These are phyloP conservation scores for Sclerotinia trifoliorum DNA, from an alignment of 2,329 filamentous ascomycete species.

Conservation along the genomic window DNA sequence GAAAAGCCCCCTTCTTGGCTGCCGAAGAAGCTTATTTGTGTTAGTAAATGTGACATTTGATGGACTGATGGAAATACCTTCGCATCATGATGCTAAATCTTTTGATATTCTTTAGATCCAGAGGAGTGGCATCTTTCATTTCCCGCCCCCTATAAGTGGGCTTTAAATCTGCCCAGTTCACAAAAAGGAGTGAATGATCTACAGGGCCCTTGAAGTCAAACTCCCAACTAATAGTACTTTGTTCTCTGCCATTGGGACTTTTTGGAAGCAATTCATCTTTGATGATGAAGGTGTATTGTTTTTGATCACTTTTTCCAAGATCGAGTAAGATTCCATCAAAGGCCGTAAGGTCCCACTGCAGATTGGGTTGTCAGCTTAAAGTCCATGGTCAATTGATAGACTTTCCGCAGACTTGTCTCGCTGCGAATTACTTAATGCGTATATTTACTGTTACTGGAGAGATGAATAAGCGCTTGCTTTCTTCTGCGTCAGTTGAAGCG, in stretches of 20 bases:
- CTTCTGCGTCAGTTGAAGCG: not conserved
- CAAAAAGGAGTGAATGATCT: constrained; percentile 46
- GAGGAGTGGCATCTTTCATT: constrained; percentile 55
- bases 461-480: not conserved
- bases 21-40: constrained; percentile 66
- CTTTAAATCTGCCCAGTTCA: constrained; percentile 65
- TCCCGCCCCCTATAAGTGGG: constrained; percentile 72
- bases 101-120: constrained; percentile 61
- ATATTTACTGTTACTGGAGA: not conserved
- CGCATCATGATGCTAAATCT: constrained; percentile 76
- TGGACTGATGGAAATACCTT: constrained; percentile 54
- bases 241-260: constrained; percentile 64
- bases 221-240: constrained; percentile 72
- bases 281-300: constrained; percentile 70
- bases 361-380: not conserved
- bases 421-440: not conserved
- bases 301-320: constrained; percentile 56
- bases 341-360: constrained; percentile 60
- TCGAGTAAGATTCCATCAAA: constrained; percentile 61
- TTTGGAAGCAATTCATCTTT: constrained; percentile 65
- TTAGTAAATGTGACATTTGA: constrained; percentile 23
- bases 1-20: constrained; percentile 68
- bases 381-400: not conserved
- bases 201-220: constrained; percentile 57
- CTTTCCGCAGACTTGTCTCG: not conserved